These are phyloP conservation scores for Zygosaccharomyces bailii DNA, from an alignment of 805 yeast species.

Conservation along the genomic window DNA sequence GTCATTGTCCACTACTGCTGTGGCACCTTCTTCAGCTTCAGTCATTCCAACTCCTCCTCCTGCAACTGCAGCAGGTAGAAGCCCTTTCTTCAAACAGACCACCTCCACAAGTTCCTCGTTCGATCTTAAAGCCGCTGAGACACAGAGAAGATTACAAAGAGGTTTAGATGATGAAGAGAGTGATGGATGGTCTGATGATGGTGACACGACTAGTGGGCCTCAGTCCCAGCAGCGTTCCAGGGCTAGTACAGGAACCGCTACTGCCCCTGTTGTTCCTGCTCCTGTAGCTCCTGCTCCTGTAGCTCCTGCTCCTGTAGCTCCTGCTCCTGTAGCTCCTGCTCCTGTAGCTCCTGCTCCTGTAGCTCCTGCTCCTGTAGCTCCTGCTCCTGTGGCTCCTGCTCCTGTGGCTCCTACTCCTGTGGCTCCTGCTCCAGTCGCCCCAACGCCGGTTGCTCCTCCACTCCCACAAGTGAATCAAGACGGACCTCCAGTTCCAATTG, in stretches of 20 bases:
- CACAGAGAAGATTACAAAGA: slow-evolving; percentile 71
- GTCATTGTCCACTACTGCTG: background rate
- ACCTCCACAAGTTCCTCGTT: slow-evolving; percentile 35
- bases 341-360: slow-evolving; percentile 11
- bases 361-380: slow-evolving; percentile 9
- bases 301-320: background rate
- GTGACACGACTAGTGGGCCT: slow-evolving; percentile 15
- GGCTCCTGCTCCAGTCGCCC: slow-evolving; percentile 20
- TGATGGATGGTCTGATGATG: slow-evolving; percentile 39
- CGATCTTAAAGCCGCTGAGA: slow-evolving; percentile 59
- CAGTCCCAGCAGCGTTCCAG: slow-evolving; percentile 30
- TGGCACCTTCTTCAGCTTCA: background rate
- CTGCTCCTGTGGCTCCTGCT: slow-evolving; percentile 15
- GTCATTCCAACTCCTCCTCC: slow-evolving; percentile 5
- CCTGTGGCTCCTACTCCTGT: slow-evolving; percentile 24
- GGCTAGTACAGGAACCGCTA: slow-evolving; percentile 12
- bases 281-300: slow-evolving; percentile 12
- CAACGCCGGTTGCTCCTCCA: slow-evolving; percentile 34
- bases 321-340: background rate
- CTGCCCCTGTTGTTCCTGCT: slow-evolving; percentile 15
- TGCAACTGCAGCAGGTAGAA: slow-evolving; percentile 28
- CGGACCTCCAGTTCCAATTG: slow-evolving; percentile 38
- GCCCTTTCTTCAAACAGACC: slow-evolving; percentile 59
- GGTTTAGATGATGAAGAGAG: slow-evolving; percentile 37
- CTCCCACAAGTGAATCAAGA: slow-evolving; percentile 25